Base-by-base conservation (phyloP, 768 basidiomycete genomes). In the Megacollybia marginata region DNA sequence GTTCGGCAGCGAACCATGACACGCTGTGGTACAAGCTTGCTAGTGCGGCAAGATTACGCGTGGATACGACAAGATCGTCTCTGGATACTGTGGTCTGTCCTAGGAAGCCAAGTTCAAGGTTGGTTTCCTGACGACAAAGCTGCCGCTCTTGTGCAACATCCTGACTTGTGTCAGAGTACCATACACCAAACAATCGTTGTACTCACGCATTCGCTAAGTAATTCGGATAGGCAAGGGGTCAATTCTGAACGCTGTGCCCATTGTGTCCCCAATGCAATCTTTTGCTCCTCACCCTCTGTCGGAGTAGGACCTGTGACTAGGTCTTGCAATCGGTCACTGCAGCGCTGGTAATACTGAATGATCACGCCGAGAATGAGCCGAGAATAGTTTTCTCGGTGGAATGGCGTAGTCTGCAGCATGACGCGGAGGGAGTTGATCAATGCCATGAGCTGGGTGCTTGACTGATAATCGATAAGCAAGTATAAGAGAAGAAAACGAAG, bases 271-370 rank as follows among this genome's bases (percentile, higher is more conserved):
- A 84, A 60, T n/a, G 78, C 70, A 19, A 87, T 55, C 44, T 69
- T 65, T 47, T 77, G 62, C 51, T 79, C 79, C 8, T 66, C 69
- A 13, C 59, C 38, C 15, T 66, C 69, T n/a, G 55, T 55, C 33
- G 61, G 58, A 18, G 65, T 57, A 20, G 59, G 55, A 2, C 65
- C 54, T 3, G 79, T 72, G 11, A 87, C 83, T 33, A 89, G 69
- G 59, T 80, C 78, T 54, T 92, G 86, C 63, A 91, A 96, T 35
- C 83, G 77, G 59, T 92, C 86, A 56, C 89, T 92, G 56, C 92
- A 97, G 23, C 88, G 81, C 61, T 96, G 92, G 59, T 97, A 96
- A 62, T 95, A 96, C 64, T 96, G 93, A 36, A 95, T 92, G 50
- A 97, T 87, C 48, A 98, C 87, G 13, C 88, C 85, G 32, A 98